Percentiles rank a stretch among this genome's conserved stretches.
Evolutionary conservation across 345 rosid genomes (phyloP).

Genomic region (Melaleuca quinquenervia): DNA sequence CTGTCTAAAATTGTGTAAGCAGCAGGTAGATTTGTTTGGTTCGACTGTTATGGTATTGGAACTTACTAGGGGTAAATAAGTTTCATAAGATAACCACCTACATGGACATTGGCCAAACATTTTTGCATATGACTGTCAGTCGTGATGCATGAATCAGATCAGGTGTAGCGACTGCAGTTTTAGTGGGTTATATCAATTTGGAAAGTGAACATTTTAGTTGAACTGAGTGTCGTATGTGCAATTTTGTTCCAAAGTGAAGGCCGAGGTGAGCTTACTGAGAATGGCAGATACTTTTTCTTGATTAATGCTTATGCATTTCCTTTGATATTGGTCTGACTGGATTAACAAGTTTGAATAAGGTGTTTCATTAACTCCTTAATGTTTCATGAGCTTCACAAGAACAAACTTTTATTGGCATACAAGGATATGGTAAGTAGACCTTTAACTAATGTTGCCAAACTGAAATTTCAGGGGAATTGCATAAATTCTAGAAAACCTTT

Average conservation of each 20-base stretch:
- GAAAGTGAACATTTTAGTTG: neutral
- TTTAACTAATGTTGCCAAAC: neutral
- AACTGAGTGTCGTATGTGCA: neutral
- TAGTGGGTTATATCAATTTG: neutral
- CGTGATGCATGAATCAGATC: neutral
- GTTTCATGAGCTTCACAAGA: slow-evolving; percentile 37
- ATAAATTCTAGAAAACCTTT: neutral
- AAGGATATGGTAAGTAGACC: slow-evolving; percentile 56
- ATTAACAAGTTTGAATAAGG: neutral
- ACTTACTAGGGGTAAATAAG: neutral
- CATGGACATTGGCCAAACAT: neutral
- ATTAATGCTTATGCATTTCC: neutral
- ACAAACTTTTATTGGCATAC: slow-evolving; percentile 56
- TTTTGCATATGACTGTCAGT: neutral
- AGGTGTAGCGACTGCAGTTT: neutral
- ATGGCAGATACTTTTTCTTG: neutral
- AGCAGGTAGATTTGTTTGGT: slow-evolving; percentile 34
- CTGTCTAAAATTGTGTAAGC: slow-evolving; percentile 47
- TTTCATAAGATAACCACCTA: neutral
- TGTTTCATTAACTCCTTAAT: neutral
- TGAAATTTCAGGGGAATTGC: neutral
- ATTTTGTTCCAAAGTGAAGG: neutral
- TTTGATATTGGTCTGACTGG: neutral
- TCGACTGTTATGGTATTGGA: neutral
- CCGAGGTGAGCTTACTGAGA: neutral